Percentiles rank a stretch among this genome's conserved stretches.
Evolutionary conservation across 1,139 yeast genomes (phyloP).

Genomic region (Pneumocystis sp.): DNA sequence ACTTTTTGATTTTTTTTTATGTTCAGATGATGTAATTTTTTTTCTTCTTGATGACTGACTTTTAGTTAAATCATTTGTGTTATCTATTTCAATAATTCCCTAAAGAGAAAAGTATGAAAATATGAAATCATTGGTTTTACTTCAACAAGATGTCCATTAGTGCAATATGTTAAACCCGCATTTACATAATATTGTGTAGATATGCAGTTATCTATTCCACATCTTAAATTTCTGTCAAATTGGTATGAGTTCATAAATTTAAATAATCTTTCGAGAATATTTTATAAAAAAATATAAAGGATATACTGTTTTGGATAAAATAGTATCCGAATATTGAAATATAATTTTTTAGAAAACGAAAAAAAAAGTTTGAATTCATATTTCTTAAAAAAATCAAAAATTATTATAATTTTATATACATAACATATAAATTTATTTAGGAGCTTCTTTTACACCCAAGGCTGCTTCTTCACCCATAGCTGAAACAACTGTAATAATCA

Average conservation of each 20-base stretch:
- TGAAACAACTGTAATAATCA: constrained; percentile 84
- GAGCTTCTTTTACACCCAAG: constrained; percentile 94
- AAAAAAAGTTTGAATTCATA: background rate
- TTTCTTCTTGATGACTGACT: background rate
- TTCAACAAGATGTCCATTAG: background rate
- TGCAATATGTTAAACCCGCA: background rate
- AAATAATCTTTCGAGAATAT: background rate
- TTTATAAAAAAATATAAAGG: background rate
- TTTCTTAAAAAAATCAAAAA: background rate
- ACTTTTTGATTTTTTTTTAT: background rate
- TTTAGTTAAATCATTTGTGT: background rate
- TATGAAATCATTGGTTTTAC: background rate
- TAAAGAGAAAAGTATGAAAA: background rate
- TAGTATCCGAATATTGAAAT: too few relatives aligned
- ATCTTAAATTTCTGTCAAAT: background rate
- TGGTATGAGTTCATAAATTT: background rate
- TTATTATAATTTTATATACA: background rate
- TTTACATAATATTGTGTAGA: background rate
- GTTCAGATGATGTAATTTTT: background rate
- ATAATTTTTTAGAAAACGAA: too few relatives aligned
- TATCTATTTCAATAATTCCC: background rate
- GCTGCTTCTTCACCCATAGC: constrained; percentile 99
- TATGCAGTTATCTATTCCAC: background rate
- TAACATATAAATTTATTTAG: constrained; percentile 32
- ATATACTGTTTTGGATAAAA: background rate